These are phyloP conservation scores for Plasmodium knowlesi DNA, from an alignment of 169 alveolate species.

Conservation along the genomic window DNA sequence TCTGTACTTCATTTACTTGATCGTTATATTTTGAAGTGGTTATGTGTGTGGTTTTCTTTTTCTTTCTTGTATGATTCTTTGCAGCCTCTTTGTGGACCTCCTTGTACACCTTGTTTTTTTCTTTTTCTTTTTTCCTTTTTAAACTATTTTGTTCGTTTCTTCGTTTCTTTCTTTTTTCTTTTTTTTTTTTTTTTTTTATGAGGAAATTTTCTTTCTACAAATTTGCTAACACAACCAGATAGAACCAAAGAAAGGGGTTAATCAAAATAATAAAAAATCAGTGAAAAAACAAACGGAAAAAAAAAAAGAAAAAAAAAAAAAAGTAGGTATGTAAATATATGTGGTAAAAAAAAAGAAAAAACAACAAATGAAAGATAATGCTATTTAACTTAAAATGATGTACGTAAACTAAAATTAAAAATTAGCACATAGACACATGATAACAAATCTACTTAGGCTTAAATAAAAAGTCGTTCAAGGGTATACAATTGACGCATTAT, in stretches of 20 bases:
- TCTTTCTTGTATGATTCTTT: background rate
- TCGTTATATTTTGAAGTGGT: background rate
- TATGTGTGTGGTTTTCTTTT: slow-evolving; percentile 2
- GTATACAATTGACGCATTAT: slow-evolving; percentile 14
- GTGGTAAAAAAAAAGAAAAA: background rate
- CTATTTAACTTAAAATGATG: background rate
- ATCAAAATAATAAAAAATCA: slow-evolving; percentile 19
- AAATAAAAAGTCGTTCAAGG: background rate
- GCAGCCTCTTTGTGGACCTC: background rate
- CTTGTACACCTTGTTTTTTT: background rate
- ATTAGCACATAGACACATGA: slow-evolving; percentile 4
- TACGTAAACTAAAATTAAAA: slow-evolving; percentile 10
- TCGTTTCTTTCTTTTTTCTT: background rate
- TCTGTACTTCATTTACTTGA: background rate
- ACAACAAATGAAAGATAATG: slow-evolving; percentile 2
- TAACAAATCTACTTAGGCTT: slow-evolving; percentile 3
- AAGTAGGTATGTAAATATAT: background rate
- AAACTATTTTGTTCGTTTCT: background rate
- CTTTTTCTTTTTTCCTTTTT: background rate
- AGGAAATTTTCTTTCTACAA: background rate
- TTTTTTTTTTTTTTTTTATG: background rate
- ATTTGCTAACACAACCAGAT: background rate
- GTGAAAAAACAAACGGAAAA: background rate
- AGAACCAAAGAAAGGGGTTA: slow-evolving; percentile 14
- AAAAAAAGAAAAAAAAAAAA: background rate